Conservation (phyloP, 495 filamentous ascomycete species). For the Aspergillus carlsbadensis region DNA sequence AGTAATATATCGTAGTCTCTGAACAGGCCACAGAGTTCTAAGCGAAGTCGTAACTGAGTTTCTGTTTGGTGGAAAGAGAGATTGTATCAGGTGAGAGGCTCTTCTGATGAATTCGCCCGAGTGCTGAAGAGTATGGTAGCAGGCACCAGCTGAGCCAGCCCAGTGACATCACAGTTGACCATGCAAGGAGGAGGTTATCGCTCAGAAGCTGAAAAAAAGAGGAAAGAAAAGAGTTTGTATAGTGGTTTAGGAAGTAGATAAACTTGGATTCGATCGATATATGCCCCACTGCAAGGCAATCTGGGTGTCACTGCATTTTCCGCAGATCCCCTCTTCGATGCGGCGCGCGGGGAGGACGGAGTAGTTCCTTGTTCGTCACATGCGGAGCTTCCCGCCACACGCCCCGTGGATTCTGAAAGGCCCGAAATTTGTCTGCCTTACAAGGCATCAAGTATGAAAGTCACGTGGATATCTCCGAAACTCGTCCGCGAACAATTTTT, state of each 20-base stretch:
- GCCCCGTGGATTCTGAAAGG: too few species aligned
- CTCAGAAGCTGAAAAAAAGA: not conserved
- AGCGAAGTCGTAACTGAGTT: slow-evolving; percentile 18
- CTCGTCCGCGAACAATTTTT: slow-evolving; percentile 38
- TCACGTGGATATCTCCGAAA: slow-evolving; percentile 22
- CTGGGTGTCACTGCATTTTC: not conserved
- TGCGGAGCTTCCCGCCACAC: slow-evolving; percentile 15
- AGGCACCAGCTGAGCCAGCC: slow-evolving; percentile 21
- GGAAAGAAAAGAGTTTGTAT: not conserved
- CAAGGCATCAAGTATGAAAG: slow-evolving; percentile 7
- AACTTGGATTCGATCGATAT: slow-evolving; percentile 1
- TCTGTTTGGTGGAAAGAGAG: slow-evolving; percentile 1
- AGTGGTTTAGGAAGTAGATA: not conserved
- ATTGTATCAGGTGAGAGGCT: slow-evolving; percentile 28
- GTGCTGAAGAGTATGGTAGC: slow-evolving; percentile 13
- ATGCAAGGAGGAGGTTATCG: not conserved
- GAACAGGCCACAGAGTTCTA: slow-evolving; percentile 32
- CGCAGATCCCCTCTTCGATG: too few species aligned
- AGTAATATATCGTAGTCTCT: slow-evolving; percentile 14
- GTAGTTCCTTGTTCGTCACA: slow-evolving; percentile 7
- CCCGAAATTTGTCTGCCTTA: slow-evolving; percentile 4
- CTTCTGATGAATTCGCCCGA: slow-evolving; percentile 20
- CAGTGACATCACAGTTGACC: slow-evolving; percentile 26
- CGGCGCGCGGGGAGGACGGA: too few species aligned
- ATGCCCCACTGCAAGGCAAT: not conserved